These are phyloP conservation scores for Pelargonium australe DNA, from an alignment of 441 rosid species.

Conservation along the genomic window DNA sequence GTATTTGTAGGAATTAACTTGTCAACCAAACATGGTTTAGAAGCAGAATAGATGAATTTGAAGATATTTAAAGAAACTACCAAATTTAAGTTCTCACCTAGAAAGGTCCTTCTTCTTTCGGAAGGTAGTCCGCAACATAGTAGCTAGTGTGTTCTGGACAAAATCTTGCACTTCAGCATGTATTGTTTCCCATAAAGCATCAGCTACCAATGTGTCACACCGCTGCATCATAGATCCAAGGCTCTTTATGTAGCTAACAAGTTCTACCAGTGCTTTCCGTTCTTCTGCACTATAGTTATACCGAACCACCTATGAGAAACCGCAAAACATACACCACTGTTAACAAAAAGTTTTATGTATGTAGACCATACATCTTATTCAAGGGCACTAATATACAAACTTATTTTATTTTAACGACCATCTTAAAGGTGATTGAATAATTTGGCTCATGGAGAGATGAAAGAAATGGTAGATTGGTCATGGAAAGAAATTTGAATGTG, in stretches of 20 bases:
- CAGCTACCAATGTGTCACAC: constrained; percentile 86
- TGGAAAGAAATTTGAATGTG: no score
- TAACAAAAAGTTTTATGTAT: constrained; percentile 15
- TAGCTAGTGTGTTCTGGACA: constrained; percentile 93
- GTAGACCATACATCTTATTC: neutral
- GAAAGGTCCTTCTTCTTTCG: constrained; percentile 95
- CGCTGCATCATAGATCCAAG: constrained; percentile 93
- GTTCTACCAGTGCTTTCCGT: constrained; percentile 91
- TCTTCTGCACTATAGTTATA: constrained; percentile 89
- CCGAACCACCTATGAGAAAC: constrained; percentile 72
- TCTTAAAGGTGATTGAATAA: no score
- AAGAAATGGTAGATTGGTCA: no score
- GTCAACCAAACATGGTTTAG: neutral
- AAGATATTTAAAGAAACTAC: neutral
- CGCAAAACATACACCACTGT: constrained; percentile 13
- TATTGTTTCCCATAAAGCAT: constrained; percentile 99
- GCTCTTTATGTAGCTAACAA: constrained; percentile 91
- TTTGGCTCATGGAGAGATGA: no score
- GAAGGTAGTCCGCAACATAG: constrained; percentile 90
- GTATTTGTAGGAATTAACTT: neutral
- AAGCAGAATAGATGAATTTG: neutral
- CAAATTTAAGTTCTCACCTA: constrained; percentile 45
- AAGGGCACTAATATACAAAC: no score
- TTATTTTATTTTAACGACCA: no score
- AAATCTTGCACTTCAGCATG: constrained; percentile 99